A percentile compares a stretch with the other conserved stretches of the same genome.
These are phyloP conservation scores for Tetrapisispora fleetii DNA, from an alignment of 805 yeast genomes.

Conservation along the genomic window DNA sequence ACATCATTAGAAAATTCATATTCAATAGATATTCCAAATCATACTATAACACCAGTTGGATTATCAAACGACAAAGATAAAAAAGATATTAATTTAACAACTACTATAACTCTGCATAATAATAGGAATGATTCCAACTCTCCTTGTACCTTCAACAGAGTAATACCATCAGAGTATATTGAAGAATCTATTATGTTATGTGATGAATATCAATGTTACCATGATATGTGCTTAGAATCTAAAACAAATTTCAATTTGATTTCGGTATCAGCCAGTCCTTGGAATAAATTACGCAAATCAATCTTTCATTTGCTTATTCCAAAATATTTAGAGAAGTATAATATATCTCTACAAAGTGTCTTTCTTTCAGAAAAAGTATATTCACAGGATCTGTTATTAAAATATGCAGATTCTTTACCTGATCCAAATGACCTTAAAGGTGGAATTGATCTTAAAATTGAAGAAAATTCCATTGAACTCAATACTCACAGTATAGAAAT, in stretches of 20 bases:
- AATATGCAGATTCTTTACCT: conserved; percentile 5
- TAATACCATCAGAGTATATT: conserved; percentile 15
- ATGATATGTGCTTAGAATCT: conserved; percentile 20
- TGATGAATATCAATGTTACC: conserved; percentile 22
- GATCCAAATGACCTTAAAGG: conserved; percentile 12
- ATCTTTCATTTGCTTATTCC: conserved; percentile 12
- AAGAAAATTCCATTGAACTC: conserved; percentile 16
- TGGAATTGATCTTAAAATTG: conserved; percentile 17
- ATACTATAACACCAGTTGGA: conserved; percentile 1
- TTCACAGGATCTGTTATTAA: conserved; percentile 16
- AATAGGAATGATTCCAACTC: no score
- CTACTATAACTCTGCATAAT: no score
- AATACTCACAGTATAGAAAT: conserved; percentile 11
- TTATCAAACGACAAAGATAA: not conserved
- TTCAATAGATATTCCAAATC: conserved; percentile 13
- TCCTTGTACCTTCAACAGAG: conserved; percentile 11
- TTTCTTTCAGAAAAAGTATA: conserved; percentile 20
- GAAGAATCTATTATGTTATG: conserved; percentile 14
- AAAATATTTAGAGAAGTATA: conserved; percentile 9
- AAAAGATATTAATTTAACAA: not conserved
- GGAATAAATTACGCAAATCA: conserved; percentile 9
- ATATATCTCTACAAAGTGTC: conserved; percentile 19
- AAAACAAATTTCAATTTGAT: conserved; percentile 18
- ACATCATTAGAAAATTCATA: not conserved
- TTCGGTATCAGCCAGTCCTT: conserved; percentile 13